These are phyloP conservation scores for Trametes pubescens DNA, from an alignment of 1,284 basidiomycete species.

Conservation along the genomic window DNA sequence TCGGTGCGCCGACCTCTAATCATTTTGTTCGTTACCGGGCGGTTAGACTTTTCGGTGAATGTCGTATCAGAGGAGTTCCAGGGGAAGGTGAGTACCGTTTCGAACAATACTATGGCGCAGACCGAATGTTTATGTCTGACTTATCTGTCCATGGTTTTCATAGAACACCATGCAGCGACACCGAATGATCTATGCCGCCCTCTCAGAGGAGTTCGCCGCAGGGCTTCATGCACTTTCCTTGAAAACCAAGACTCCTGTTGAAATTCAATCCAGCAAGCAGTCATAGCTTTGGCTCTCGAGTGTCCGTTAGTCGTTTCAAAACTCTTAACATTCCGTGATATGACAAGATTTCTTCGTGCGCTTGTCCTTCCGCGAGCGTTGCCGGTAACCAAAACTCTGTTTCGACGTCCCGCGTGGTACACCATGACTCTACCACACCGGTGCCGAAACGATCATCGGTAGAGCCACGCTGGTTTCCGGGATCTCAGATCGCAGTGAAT, in stretches of 20 bases:
- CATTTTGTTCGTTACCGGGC: neutral
- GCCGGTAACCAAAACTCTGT: neutral
- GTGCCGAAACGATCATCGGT: constrained; percentile 9
- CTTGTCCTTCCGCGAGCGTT: neutral
- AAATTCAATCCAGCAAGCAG: constrained; percentile 42
- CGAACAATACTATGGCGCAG: constrained; percentile 19
- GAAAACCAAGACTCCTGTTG: constrained; percentile 72
- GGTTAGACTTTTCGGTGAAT: constrained; percentile 75
- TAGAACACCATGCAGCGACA: constrained; percentile 82
- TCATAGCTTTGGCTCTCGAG: neutral
- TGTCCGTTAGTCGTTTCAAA: neutral
- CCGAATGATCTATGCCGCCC: constrained; percentile 74
- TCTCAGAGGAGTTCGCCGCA: constrained; percentile 71
- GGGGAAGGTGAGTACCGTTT: constrained; percentile 62
- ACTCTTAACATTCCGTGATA: neutral
- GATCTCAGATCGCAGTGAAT: constrained; percentile 9
- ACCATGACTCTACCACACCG: neutral
- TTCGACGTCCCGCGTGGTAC: neutral
- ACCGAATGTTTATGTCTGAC: constrained; percentile 8
- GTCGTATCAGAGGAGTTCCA: constrained; percentile 75
- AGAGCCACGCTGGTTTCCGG: neutral
- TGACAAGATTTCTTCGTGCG: neutral
- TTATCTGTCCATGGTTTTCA: constrained; percentile 1
- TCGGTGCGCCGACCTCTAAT: constrained; percentile 1
- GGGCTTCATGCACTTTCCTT: constrained; percentile 82